A percentile compares a stretch with the other conserved stretches of the same genome.
Conservation (phyloP, 176 grass and related monocot genomes). For the Ensete ventricosum region DNA sequence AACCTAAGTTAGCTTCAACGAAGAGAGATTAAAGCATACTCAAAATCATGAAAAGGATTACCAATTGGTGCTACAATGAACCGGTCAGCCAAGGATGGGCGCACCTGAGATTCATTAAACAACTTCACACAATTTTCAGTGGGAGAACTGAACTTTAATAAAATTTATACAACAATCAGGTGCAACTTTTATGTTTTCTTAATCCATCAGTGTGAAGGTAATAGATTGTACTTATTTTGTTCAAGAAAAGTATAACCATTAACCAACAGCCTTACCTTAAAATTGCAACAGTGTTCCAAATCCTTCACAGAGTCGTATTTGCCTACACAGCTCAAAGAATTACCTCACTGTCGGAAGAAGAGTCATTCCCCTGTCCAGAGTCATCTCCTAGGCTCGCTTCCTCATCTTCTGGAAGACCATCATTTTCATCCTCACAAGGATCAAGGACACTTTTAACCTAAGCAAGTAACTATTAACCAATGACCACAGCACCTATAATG, state of each 20-base stretch:
- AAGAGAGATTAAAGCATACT: neutral
- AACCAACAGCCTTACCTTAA: neutral
- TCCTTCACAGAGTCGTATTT: no score
- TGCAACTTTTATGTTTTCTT: neutral
- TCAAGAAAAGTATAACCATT: neutral
- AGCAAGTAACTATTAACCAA: slow-evolving; percentile 18
- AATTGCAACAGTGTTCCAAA: no score
- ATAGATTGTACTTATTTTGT: neutral
- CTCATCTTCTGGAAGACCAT: slow-evolving; percentile 44
- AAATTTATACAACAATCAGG: neutral
- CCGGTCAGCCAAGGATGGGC: slow-evolving; percentile 48
- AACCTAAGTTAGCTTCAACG: slow-evolving; percentile 25
- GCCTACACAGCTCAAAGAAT: neutral
- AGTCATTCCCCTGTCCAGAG: slow-evolving; percentile 49
- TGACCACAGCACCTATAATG: neutral
- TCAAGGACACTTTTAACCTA: slow-evolving; percentile 98
- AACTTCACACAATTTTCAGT: neutral
- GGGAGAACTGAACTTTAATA: neutral
- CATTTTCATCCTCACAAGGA: slow-evolving; percentile 76
- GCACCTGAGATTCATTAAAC: slow-evolving; percentile 42
- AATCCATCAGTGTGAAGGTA: neutral
- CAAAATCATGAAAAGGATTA: slow-evolving; percentile 26
- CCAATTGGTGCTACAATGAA: slow-evolving; percentile 82
- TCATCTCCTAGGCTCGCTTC: slow-evolving; percentile 62
- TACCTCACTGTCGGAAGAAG: slow-evolving; percentile 84